Base-by-base conservation (phyloP, 2,329 filamentous ascomycete genomes). In the Cercospora zeina region DNA sequence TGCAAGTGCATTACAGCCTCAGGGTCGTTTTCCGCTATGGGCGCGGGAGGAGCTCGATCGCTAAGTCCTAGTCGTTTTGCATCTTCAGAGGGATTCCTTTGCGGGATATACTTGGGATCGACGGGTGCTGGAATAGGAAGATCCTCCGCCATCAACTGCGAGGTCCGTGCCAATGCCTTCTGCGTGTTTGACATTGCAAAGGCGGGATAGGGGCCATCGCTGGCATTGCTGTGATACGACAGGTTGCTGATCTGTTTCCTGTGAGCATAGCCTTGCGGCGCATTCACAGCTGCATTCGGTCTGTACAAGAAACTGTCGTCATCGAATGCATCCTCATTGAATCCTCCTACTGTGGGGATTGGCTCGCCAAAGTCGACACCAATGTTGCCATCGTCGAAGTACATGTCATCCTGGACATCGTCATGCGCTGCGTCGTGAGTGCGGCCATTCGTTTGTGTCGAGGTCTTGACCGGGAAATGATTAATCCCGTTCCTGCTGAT, bases 1-100 rank as follows among this genome's bases (percentile, higher is more conserved):
- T 84, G 80, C 24, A 82, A 83, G 37, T 83, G 71, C 37, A 78
- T 27, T 47, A 62, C 53, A 2, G 65, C 67, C 53, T 55, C 66
- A 36, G 54, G 74, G 70, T 69, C 73, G 65, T 69, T 68, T 68
- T 61, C 70, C 75, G 45, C 70, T 68, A 66, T 85, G 21, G 83
- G 86, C 66, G 81, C 81, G 4, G 78, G 81, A 7, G 85, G 84
- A 61, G 83, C 83, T 58, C 62, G 62, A 14, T 64, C 67, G 54
- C 71, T 72, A 11, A 70, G 42, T n/a, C 72, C 72, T 19, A 71
- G 53, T 11, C 72, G 58, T 59, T 72, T 74, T 9, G 72, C 71
- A 59, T 73, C 72, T 42, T 73, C 71, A 2, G 68, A 71, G 3
- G 72, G 70, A 53, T 73, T 74, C 39, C 71, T 68, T 45, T 73